These are phyloP conservation scores for Penicillium sp. DNA, from an alignment of 2,329 filamentous ascomycete species.

Conservation along the genomic window DNA sequence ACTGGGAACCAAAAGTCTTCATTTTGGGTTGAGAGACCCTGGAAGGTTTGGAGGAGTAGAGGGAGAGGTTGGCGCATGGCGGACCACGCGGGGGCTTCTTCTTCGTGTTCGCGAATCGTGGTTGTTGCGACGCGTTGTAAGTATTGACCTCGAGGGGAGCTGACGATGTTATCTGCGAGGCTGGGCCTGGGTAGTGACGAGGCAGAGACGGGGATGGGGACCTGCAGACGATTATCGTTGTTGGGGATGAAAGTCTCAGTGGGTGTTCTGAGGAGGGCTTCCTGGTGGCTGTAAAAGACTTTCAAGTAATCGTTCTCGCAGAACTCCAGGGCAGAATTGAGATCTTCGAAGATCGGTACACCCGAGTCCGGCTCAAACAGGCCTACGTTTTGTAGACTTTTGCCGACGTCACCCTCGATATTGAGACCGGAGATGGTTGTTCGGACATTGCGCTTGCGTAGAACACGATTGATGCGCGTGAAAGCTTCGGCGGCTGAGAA, in stretches of 20 bases:
- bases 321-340: constrained; percentile 90
- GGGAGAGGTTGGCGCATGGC: constrained; percentile 88
- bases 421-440: constrained; percentile 84
- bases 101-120: constrained; percentile 65
- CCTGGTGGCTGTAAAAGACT: constrained; percentile 73
- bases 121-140: constrained; percentile 77
- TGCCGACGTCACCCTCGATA: constrained; percentile 73
- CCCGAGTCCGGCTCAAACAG: constrained; percentile 74
- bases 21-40: constrained; percentile 80
- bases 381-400: constrained; percentile 80
- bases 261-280: constrained; percentile 43
- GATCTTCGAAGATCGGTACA: constrained; percentile 80
- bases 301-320: constrained; percentile 94
- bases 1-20: constrained; percentile 95
- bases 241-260: constrained; percentile 10
- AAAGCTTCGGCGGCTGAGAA: constrained; percentile 97
- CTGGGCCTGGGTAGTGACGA: constrained; percentile 17
- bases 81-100: constrained; percentile 74
- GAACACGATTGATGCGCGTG: constrained; percentile 83
- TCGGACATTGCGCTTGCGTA: constrained; percentile 75
- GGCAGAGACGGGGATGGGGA: constrained; percentile 31
- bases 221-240: constrained; percentile 17
- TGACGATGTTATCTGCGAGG: constrained; percentile 60
- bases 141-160: constrained; percentile 79
- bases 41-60: constrained; percentile 93